phyloP scores from a whole-genome alignment of 1,284 basidiomycete species.

The Heterobasidion irregulare region DNA sequence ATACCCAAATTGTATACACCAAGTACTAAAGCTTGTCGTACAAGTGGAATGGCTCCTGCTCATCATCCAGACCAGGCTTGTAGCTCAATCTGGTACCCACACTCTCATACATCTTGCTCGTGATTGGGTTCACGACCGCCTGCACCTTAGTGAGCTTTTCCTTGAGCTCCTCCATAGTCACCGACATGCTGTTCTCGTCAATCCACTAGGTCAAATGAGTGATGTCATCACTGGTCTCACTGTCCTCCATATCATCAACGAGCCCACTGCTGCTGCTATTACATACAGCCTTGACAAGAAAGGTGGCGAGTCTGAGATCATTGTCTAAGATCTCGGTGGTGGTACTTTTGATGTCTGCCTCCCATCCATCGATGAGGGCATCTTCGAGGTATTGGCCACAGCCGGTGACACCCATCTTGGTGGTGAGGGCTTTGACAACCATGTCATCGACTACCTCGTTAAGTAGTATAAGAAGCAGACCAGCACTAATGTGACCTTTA shows the following conservation, averaged over 20 bases:
- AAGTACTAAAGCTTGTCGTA: slow-evolving; percentile 57
- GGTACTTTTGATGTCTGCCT: slow-evolving; percentile 90
- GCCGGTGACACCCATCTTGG: slow-evolving; percentile 99
- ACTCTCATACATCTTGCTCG: slow-evolving; percentile 66
- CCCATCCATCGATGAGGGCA: slow-evolving; percentile 94
- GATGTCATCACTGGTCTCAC: slow-evolving; percentile 85
- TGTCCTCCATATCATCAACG: slow-evolving; percentile 98
- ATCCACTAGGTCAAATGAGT: background rate
- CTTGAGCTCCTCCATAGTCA: slow-evolving; percentile 83
- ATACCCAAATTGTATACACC: background rate
- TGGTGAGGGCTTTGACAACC: slow-evolving; percentile 99
- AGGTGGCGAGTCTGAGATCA: slow-evolving; percentile 88
- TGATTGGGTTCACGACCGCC: slow-evolving; percentile 54
- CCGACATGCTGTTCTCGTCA: slow-evolving; percentile 24
- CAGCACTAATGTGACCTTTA: slow-evolving; percentile 79
- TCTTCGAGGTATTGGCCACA: slow-evolving; percentile 96
- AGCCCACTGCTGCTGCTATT: slow-evolving; percentile 96
- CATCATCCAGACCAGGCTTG: slow-evolving; percentile 24
- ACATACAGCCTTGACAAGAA: slow-evolving; percentile 99
- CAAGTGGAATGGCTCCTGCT: slow-evolving; percentile 47
- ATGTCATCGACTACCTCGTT: slow-evolving; percentile 86
- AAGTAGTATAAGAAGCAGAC: slow-evolving; percentile 96
- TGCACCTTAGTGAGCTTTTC: slow-evolving; percentile 76
- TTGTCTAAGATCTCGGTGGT: slow-evolving; percentile 89
- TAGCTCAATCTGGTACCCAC: slow-evolving; percentile 16